phyloP scores from a whole-genome alignment of 2,329 filamentous ascomycete genomes.

The Exophiala phaeomuriformis region DNA sequence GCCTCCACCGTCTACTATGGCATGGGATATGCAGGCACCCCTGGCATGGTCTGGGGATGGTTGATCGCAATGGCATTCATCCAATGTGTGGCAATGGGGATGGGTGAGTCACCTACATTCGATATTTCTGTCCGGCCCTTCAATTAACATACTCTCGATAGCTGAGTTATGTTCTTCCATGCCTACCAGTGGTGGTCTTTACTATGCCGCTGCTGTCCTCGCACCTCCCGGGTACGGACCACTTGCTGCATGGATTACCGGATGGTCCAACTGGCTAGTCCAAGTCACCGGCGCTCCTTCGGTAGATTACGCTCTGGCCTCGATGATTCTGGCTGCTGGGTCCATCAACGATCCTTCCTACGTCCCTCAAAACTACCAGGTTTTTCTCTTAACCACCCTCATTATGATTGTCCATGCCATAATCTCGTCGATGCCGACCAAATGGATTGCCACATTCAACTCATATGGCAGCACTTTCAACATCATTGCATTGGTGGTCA shows the following conservation, averaged over 20 bases:
- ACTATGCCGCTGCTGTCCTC: conserved; percentile 66
- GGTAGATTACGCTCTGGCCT: conserved; percentile 58
- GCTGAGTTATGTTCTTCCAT: conserved; percentile 66
- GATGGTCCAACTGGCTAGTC: conserved; percentile 64
- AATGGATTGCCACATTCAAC: conserved; percentile 64
- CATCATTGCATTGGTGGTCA: conserved; percentile 57
- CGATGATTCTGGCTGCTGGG: conserved; percentile 64
- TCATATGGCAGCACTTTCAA: conserved; percentile 64
- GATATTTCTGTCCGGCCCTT: background rate
- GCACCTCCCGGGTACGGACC: conserved; percentile 60
- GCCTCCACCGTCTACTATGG: conserved; percentile 66
- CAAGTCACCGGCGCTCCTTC: conserved; percentile 60
- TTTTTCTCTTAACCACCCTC: conserved; percentile 59
- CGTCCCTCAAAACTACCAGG: conserved; percentile 57
- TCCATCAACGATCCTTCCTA: conserved; percentile 63
- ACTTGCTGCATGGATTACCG: conserved; percentile 61
- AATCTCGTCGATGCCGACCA: conserved; percentile 64
- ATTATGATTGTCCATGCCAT: conserved; percentile 61
- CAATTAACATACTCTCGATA: conserved; percentile 31
- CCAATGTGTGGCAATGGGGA: conserved; percentile 60
- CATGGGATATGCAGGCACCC: conserved; percentile 52
- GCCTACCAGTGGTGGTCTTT: conserved; percentile 64
- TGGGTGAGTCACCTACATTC: conserved; percentile 32
- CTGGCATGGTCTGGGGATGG: conserved; percentile 69
- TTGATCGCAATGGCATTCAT: conserved; percentile 65